Evolutionary conservation across 2,329 filamentous ascomycete genomes (phyloP), one percentile per base, ranked within the genome.

Genomic region (Alternaria novae-zelandiae): DNA sequence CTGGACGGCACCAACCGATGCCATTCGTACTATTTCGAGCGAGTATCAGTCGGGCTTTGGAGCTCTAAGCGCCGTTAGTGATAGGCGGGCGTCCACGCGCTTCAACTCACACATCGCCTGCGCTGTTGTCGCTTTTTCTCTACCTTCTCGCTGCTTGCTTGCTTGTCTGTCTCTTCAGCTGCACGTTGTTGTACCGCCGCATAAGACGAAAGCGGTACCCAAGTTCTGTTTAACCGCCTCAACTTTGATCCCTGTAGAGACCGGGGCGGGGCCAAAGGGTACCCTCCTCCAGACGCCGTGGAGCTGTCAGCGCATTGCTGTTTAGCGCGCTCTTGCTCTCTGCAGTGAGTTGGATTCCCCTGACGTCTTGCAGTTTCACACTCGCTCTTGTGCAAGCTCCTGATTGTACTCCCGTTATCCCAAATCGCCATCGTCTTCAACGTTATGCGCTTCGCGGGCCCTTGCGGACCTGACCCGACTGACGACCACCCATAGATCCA

Each of bases 171-270:
- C 71, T 72, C 66, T 76, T 67, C 74, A 73, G 71, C 78, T 80
- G 74, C 77, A 73, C 71, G 66, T 70, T 66, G 66, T 68, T 73
- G 72, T 75, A 75, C 78, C 73, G 61, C 63, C 44, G 59, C 68
- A 65, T 61, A 45, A 57, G 30, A 70, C 73, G 67, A 69, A 70
- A 75, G 75, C 80, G 79, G 79, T 76, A 79, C 79, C 83, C 81
- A 81, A 81, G 55, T 67, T 64, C 65, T 71, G 67, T 76, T 70
- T 74, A 71, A 70, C 71, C 71, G 77, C 70, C 65, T 62, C 59
- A 71, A 65, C 70, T 61, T 58, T 68, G 50, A 76, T 70, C 77
- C 77, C 73, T 74, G 74, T 75, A 70, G 74, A 73, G 26, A 46
- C 72, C 72, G 72, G 70, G 74, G 79, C 74, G 79, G 79, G 78